Base-by-base conservation (phyloP, 2,329 filamentous ascomycete genomes). In the Xylaria digitata region DNA sequence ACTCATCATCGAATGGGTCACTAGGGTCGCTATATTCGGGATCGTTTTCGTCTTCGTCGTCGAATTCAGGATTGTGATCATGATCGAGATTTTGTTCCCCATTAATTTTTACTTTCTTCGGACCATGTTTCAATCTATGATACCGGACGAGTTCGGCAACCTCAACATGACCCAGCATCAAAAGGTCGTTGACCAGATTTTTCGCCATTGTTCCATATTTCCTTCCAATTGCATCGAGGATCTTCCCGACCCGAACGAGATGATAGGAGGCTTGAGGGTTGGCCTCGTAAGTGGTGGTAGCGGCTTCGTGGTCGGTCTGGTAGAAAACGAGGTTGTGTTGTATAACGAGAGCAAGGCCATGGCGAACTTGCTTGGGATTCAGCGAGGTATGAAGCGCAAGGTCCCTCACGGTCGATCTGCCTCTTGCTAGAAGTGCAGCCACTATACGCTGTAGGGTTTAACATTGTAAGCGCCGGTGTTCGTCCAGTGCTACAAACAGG, bases 311-410 rank as follows among this genome's bases (percentile, higher is more conserved):
- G 66, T 89, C 86, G 71, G 89, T 87, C 71, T 89, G 86, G 79
- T 94, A 91, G 78, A 89, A 93, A 69, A 96, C 84, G 55, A 98
- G 87, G 75, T 94, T 93, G 77, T 97, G 92, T 77, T 98, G 95
- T 48, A 97, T 87, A 70, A 98, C 89, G 37, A 96, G 90, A 60
- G 89, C 90, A 58, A 99, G 85, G 21, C 92, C 94, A 80, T 94
- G 89, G 74, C 90, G 92, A 70, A 97, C 83, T 76, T 96, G 90
- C 60, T 89, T 88, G n/a, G 87, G 84, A 61, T 87, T 88, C 57
- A 97, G 86, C 56, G 89, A 87, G 21, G 92, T 94, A 76, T 92
- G 86, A 58, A 90, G 89, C 48, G 85, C 86, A 37, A 99, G 84
- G 69, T 90, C 89, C 58, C 84, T 79, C 65, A 95, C 84, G 30